phyloP scores from a whole-genome alignment of 805 yeast genomes.

The Metschnikowia arizonensis region DNA sequence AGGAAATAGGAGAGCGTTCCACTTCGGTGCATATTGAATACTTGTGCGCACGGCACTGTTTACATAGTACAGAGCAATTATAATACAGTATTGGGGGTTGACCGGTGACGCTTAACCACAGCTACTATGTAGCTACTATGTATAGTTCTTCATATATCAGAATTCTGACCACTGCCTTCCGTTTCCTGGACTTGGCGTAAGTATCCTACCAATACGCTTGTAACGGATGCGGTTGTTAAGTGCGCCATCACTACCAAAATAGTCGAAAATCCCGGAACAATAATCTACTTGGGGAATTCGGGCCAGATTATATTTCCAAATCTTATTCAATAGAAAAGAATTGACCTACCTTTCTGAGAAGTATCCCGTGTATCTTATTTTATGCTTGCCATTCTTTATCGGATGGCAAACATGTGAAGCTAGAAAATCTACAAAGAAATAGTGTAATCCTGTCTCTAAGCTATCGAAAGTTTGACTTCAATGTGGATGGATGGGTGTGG shows the following conservation, averaged over 20 bases:
- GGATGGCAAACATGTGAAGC: background rate
- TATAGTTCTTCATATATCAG: no score
- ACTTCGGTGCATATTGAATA: slow-evolving; percentile 5
- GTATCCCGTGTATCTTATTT: background rate
- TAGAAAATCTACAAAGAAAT: no score
- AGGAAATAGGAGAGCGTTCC: slow-evolving; percentile 3
- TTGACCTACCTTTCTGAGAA: background rate
- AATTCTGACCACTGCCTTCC: background rate
- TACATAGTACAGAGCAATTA: slow-evolving; percentile 1
- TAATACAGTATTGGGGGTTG: no score
- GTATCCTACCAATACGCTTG: background rate
- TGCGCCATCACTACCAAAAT: background rate
- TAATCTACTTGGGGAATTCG: background rate
- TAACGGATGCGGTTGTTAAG: background rate
- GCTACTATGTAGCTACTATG: no score
- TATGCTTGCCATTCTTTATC: no score
- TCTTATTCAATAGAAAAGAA: background rate
- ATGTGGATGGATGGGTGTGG: background rate
- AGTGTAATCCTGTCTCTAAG: background rate
- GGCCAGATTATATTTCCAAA: background rate
- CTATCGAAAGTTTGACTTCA: background rate
- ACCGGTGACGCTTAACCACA: background rate
- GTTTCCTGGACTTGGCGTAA: background rate
- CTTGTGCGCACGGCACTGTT: slow-evolving; percentile 7
- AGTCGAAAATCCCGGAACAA: background rate